phyloP scores from a whole-genome alignment of 768 basidiomycete species.

The Sistotremastrum suecicum region DNA sequence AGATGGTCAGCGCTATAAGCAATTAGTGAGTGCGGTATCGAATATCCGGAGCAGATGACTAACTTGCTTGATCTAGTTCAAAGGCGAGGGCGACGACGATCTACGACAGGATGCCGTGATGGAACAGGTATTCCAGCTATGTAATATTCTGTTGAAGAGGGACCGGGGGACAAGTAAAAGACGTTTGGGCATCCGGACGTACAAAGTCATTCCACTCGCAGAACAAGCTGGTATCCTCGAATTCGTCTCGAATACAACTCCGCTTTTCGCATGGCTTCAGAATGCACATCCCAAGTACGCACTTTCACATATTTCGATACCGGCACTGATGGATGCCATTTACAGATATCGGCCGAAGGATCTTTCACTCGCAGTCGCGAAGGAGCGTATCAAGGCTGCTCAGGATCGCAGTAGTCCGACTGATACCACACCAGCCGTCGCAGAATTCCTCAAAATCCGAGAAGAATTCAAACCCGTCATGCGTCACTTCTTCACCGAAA shows the following conservation, averaged over 20 bases:
- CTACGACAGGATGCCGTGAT: slow-evolving; percentile 96
- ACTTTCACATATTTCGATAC: background rate
- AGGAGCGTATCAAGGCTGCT: slow-evolving; percentile 19
- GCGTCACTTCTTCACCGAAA: slow-evolving; percentile 89
- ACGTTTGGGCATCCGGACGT: slow-evolving; percentile 60
- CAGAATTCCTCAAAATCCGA: slow-evolving; percentile 24
- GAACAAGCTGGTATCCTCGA: slow-evolving; percentile 75
- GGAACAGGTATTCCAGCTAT: slow-evolving; percentile 92
- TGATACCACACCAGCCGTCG: background rate
- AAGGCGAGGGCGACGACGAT: slow-evolving; percentile 84
- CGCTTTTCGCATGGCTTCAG: slow-evolving; percentile 48
- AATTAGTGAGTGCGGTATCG: slow-evolving; percentile 45
- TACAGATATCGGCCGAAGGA: slow-evolving; percentile 58
- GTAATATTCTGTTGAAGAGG: slow-evolving; percentile 58
- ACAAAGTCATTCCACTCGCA: slow-evolving; percentile 80
- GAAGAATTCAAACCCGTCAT: slow-evolving; percentile 66
- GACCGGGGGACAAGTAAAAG: slow-evolving; percentile 71
- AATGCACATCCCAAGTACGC: slow-evolving; percentile 49
- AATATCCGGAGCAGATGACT: too few species aligned
- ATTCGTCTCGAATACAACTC: slow-evolving; percentile 70
- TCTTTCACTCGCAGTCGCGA: slow-evolving; percentile 20
- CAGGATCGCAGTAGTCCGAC: slow-evolving; percentile 11
- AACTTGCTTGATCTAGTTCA: slow-evolving; percentile 44
- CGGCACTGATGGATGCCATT: slow-evolving; percentile 1
- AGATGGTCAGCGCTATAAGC: slow-evolving; percentile 52